Conservation (phyloP, 106 monocot species). For the Chionographis japonica region DNA sequence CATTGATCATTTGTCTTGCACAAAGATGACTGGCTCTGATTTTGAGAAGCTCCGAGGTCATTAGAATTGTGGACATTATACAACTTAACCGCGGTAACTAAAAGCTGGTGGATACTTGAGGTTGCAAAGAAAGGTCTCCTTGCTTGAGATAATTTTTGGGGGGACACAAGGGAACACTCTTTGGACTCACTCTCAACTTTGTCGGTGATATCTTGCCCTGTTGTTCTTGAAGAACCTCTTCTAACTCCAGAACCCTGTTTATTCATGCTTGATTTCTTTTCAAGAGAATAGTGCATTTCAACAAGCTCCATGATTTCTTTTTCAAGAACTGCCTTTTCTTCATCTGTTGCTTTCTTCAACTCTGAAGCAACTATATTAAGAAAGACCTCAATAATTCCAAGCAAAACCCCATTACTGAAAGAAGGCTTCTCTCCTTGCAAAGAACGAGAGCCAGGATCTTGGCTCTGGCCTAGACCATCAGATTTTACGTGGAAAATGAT, state of each 20-base stretch:
- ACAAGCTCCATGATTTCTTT: conserved; percentile 67
- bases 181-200: conserved; percentile 15
- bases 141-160: conserved; percentile 31
- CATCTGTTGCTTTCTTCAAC: conserved; percentile 46
- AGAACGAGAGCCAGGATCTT: conserved; percentile 32
- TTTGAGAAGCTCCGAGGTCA: conserved; percentile 26
- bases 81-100: conserved; percentile 29
- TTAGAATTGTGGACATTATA: conserved; percentile 5
- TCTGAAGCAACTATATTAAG: conserved; percentile 51
- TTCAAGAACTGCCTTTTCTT: conserved; percentile 33
- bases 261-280: conserved; percentile 31
- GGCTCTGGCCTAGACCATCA: conserved; percentile 33
- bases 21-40: conserved; percentile 27
- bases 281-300: conserved; percentile 33
- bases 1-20: conserved; percentile 23
- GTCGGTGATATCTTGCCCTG: conserved; percentile 10
- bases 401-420: conserved; percentile 26
- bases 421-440: conserved; percentile 30
- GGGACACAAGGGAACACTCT: conserved; percentile 18
- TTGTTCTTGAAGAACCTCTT: conserved; percentile 29
- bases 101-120: conserved; percentile 50
- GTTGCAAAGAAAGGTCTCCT: conserved; percentile 53
- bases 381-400: conserved; percentile 69
- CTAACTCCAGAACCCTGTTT: conserved; percentile 19
- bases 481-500: conserved; percentile 17